Evolutionary conservation across 768 basidiomycete genomes (phyloP).

Genomic region (Stropharia rugosoannulata): DNA sequence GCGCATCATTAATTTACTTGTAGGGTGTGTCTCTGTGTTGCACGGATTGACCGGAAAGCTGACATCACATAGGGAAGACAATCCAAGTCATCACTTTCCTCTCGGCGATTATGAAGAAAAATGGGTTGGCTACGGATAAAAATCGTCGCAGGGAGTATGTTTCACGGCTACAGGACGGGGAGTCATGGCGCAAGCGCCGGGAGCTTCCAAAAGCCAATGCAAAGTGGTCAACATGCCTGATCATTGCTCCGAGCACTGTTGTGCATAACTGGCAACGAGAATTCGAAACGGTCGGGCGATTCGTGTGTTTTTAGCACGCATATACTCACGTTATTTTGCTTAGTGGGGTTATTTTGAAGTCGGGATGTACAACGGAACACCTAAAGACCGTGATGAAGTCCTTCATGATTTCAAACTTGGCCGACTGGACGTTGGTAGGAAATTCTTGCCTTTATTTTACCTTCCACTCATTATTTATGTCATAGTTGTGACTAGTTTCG

Average conservation of each 20-base stretch:
- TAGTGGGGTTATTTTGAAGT: constrained; percentile 97
- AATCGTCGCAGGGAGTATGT: constrained; percentile 66
- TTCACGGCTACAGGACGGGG: constrained; percentile 60
- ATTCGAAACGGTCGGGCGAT: constrained; percentile 61
- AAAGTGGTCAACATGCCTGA: constrained; percentile 84
- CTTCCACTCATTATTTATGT: constrained; percentile 6
- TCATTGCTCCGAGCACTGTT: constrained; percentile 85
- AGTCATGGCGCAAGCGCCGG: constrained; percentile 50
- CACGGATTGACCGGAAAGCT: not conserved
- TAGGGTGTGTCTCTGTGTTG: constrained; percentile 7
- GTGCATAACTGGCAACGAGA: constrained; percentile 90
- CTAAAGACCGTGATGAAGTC: constrained; percentile 51
- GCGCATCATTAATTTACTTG: not conserved
- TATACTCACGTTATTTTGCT: constrained; percentile 2
- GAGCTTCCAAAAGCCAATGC: constrained; percentile 64
- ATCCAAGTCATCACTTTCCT: constrained; percentile 91
- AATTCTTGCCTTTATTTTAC: not conserved
- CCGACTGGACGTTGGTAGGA: constrained; percentile 79
- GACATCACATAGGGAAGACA: constrained; percentile 69
- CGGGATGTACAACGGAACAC: constrained; percentile 61
- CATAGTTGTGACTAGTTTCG: constrained; percentile 80
- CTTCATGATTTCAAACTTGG: constrained; percentile 78
- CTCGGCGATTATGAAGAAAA: constrained; percentile 89
- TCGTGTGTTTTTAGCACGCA: not conserved
- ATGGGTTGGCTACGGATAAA: constrained; percentile 62